A percentile compares a stretch with the other conserved stretches of the same genome.
These are phyloP conservation scores for Ramicandelaber brevisporus DNA, from an alignment of 192 early-diverging fungal genomes.

Conservation along the genomic window DNA sequence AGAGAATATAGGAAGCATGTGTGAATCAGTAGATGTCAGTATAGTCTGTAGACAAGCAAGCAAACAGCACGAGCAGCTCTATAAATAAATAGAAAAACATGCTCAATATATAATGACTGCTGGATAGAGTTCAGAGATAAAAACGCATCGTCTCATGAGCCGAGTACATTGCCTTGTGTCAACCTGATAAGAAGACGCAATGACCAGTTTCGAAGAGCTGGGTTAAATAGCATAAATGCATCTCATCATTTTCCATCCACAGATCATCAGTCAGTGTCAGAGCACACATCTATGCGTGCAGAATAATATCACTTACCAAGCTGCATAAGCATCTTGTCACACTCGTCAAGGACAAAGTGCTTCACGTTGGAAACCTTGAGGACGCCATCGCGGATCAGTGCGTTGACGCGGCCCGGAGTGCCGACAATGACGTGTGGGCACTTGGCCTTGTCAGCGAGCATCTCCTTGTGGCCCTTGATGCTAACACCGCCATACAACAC, in stretches of 20 bases:
- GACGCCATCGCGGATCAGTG: constrained; percentile 60
- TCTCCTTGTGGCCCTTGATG: constrained; percentile 54
- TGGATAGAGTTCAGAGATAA: too few relatives aligned
- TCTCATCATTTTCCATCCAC: constrained; percentile 18
- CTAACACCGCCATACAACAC: constrained; percentile 81
- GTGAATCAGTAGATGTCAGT: too few relatives aligned
- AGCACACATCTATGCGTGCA: not conserved
- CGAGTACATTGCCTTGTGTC: too few relatives aligned
- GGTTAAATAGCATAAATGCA: constrained; percentile 52
- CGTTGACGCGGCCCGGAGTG: constrained; percentile 82
- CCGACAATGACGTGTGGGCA: constrained; percentile 93
- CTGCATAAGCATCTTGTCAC: constrained; percentile 72
- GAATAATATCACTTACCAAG: not conserved
- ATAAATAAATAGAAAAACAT: too few relatives aligned
- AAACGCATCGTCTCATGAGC: too few relatives aligned
- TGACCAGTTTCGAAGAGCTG: constrained; percentile 54
- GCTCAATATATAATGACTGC: too few relatives aligned
- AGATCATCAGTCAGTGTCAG: not conserved
- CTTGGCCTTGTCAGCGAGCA: constrained; percentile 52
- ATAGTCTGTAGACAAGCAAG: too few relatives aligned
- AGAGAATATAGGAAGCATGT: constrained; percentile 1
- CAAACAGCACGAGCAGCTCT: too few relatives aligned
- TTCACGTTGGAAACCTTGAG: constrained; percentile 62
- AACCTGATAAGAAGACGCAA: too few relatives aligned
- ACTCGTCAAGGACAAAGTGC: constrained; percentile 98